Evolutionary conservation across 2,329 filamentous ascomycete species (phyloP).

Genomic region (Verticillium dahliae): DNA sequence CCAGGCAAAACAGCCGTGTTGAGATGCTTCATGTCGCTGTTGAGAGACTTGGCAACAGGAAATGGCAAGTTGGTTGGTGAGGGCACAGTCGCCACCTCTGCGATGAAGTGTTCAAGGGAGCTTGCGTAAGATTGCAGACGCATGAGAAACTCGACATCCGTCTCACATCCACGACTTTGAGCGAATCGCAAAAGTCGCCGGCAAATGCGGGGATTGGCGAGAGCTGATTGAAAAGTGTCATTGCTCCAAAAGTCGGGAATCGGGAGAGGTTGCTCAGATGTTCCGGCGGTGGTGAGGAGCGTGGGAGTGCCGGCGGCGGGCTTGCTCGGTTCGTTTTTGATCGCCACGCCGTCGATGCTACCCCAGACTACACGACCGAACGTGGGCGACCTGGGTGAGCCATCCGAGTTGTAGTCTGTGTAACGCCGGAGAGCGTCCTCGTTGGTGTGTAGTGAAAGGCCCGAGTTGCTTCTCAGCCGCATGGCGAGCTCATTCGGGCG

Average conservation of each 20-base stretch:
- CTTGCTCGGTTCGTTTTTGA: background rate
- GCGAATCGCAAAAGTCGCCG: conserved; percentile 43
- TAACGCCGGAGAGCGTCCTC: conserved; percentile 36
- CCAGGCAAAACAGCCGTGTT: conserved; percentile 36
- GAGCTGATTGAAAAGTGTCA: conserved; percentile 42
- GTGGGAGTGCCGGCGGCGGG: background rate
- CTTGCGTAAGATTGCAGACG: conserved; percentile 41
- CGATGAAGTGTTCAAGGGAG: conserved; percentile 35
- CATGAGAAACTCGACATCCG: conserved; percentile 45
- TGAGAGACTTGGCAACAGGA: conserved; percentile 31
- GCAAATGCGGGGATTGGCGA: conserved; percentile 40
- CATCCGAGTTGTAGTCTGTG: conserved; percentile 35
- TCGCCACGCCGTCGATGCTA: conserved; percentile 12
- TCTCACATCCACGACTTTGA: conserved; percentile 34
- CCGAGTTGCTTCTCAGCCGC: conserved; percentile 37
- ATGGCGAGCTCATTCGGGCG: conserved; percentile 16
- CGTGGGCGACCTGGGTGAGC: conserved; percentile 21
- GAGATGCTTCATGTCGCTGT: conserved; percentile 38
- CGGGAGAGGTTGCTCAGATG: conserved; percentile 8
- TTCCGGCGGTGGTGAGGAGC: conserved; percentile 5
- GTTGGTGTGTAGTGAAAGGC: conserved; percentile 37
- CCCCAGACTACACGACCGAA: conserved; percentile 10
- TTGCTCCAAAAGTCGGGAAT: conserved; percentile 41
- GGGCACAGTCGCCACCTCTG: conserved; percentile 29
- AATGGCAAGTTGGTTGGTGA: conserved; percentile 35